phyloP scores from a whole-genome alignment of 2,329 filamentous ascomycete species.

The Exophiala bonariae region DNA sequence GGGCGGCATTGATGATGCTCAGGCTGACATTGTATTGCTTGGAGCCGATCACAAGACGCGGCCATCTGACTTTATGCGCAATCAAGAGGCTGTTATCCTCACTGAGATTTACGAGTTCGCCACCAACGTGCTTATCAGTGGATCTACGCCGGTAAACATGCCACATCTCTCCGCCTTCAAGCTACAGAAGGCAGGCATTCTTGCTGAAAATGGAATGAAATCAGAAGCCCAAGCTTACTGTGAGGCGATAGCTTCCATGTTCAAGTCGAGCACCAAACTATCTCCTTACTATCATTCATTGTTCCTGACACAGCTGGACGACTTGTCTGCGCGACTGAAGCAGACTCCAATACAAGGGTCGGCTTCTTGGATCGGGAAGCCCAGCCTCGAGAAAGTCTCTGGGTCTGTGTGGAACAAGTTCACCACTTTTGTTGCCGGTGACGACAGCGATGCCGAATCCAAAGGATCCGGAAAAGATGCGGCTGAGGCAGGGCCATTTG shows the following conservation, averaged over 20 bases:
- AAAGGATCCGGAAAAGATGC: conserved; percentile 58
- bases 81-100: conserved; percentile 85
- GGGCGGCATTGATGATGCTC: conserved; percentile 78
- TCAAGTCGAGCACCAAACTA: conserved; percentile 76
- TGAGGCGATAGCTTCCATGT: conserved; percentile 73
- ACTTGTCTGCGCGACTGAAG: conserved; percentile 78
- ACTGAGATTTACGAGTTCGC: conserved; percentile 96
- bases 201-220: conserved; percentile 80
- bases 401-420: conserved; percentile 89
- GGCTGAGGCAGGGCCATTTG: conserved; percentile 75
- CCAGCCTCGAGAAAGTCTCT: conserved; percentile 93
- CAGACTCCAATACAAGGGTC: conserved; percentile 80
- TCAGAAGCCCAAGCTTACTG: conserved; percentile 89
- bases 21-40: conserved; percentile 76
- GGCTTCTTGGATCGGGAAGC: conserved; percentile 89
- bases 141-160: conserved; percentile 56
- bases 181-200: conserved; percentile 76
- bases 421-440: conserved; percentile 93
- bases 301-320: conserved; percentile 75
- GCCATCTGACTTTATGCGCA: conserved; percentile 70
- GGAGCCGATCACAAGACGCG: conserved; percentile 78
- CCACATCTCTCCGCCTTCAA: conserved; percentile 92
- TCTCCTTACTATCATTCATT: conserved; percentile 82
- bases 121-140: conserved; percentile 63
- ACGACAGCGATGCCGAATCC: conserved; percentile 70